A percentile compares a stretch with the other conserved stretches of the same genome.
Evolutionary conservation across 2,329 filamentous ascomycete species (phyloP).

Genomic region (Nannizzia gypsea): DNA sequence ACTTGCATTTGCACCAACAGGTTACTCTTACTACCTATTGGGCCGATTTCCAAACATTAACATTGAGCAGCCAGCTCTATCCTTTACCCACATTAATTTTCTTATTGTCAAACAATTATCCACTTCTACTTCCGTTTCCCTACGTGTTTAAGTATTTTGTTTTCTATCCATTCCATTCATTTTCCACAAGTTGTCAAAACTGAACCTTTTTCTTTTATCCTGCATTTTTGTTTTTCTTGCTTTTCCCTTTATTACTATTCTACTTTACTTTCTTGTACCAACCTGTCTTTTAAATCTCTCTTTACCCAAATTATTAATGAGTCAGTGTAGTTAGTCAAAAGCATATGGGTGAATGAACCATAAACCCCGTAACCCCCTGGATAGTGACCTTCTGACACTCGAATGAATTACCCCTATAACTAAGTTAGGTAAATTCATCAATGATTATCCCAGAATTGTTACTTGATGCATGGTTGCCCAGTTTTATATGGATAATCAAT

Average conservation of each 20-base stretch:
- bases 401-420: neutral
- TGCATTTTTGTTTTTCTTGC: no score
- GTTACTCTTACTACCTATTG: neutral
- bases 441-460: no score
- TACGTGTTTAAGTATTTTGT: neutral
- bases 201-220: neutral
- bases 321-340: slow-evolving; percentile 1
- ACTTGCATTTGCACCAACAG: neutral
- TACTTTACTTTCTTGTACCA: slow-evolving; percentile 1
- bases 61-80: neutral
- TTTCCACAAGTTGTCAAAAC: neutral
- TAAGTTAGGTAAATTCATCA: neutral
- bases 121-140: neutral
- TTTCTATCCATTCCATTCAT: neutral
- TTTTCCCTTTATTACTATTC: neutral
- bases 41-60: neutral
- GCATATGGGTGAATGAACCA: neutral
- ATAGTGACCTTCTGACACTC: neutral
- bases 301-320: slow-evolving; percentile 1
- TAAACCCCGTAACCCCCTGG: neutral
- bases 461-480: no score
- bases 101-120: neutral
- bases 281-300: neutral
- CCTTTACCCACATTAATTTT: neutral
- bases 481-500: neutral